Percentiles rank a stretch among this genome's conserved stretches.
These are phyloP conservation scores for Incumbomyces delicatus DNA, from an alignment of 2,329 filamentous ascomycete species.

Conservation along the genomic window DNA sequence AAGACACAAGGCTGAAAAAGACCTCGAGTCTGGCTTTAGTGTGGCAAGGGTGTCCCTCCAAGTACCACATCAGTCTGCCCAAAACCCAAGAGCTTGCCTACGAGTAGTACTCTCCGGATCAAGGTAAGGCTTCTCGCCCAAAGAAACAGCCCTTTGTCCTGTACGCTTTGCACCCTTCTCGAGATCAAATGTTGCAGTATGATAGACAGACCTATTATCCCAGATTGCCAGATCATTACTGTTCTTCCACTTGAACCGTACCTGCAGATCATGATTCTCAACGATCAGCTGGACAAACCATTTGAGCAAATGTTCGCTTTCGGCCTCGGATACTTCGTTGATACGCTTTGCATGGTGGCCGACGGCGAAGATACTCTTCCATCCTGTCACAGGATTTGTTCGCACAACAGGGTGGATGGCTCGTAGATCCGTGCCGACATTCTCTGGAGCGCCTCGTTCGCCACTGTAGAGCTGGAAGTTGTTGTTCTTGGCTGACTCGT, in stretches of 20 bases:
- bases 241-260: slow-evolving; percentile 29
- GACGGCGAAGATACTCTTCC: slow-evolving; percentile 33
- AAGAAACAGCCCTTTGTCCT: slow-evolving; percentile 42
- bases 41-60: too few species aligned
- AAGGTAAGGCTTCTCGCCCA: slow-evolving; percentile 47
- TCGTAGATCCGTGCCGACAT: slow-evolving; percentile 43
- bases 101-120: too few species aligned
- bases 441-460: slow-evolving; percentile 44
- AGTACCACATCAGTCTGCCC: too few species aligned
- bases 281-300: slow-evolving; percentile 28
- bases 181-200: slow-evolving; percentile 46
- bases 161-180: slow-evolving; percentile 42
- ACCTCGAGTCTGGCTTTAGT: too few species aligned
- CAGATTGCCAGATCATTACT: slow-evolving; percentile 46
- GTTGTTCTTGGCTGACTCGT: slow-evolving; percentile 24
- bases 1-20: too few species aligned
- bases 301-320: slow-evolving; percentile 25
- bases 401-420: slow-evolving; percentile 40
- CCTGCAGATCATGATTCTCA: slow-evolving; percentile 35
- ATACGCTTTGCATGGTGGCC: slow-evolving; percentile 25
- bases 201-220: slow-evolving; percentile 50
- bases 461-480: slow-evolving; percentile 24
- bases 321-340: slow-evolving; percentile 26
- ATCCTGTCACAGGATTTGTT: slow-evolving; percentile 39
- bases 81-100: too few species aligned